Percentiles rank a stretch among this genome's conserved stretches.
phyloP scores from a whole-genome alignment of 805 yeast genomes.

The Ogataea populi-albae region DNA sequence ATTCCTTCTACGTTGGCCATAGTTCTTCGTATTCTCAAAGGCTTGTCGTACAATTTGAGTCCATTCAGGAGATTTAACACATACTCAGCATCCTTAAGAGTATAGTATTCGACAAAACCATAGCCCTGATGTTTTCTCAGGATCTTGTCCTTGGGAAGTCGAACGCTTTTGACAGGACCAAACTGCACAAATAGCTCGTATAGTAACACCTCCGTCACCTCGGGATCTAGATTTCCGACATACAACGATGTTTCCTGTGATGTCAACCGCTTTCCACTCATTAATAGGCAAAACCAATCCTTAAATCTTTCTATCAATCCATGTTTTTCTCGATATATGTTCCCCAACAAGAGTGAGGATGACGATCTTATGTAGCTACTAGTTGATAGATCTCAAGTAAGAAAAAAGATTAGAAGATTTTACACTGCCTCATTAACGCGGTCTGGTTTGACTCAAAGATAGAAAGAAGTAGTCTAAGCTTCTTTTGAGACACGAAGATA shows the following conservation, averaged over 20 bases:
- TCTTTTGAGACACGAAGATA: too few species aligned
- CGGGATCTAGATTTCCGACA: constrained; percentile 78
- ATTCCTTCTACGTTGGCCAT: constrained; percentile 7
- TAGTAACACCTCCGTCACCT: constrained; percentile 65
- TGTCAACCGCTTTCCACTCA: too few species aligned
- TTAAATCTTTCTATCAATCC: too few species aligned
- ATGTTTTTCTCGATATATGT: too few species aligned
- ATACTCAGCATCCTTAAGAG: constrained; percentile 64
- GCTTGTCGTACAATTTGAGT: constrained; percentile 56
- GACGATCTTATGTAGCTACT: too few species aligned
- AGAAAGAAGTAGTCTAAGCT: too few species aligned
- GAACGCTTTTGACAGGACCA: constrained; percentile 68
- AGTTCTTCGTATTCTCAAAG: constrained; percentile 48
- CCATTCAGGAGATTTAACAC: constrained; percentile 60
- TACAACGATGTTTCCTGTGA: constrained; percentile 64
- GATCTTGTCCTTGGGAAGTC: constrained; percentile 78
- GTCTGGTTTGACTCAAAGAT: too few species aligned
- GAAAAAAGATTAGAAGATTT: too few species aligned
- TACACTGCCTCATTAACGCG: too few species aligned
- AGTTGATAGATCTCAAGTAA: too few species aligned
- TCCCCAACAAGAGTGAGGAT: too few species aligned
- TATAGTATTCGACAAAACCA: constrained; percentile 77
- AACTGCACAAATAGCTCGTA: constrained; percentile 84
- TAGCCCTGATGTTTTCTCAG: constrained; percentile 74
- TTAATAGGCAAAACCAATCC: too few species aligned